A percentile compares a stretch with the other conserved stretches of the same genome.
Conservation (phyloP, 306 rosid genomes). For the Trichosanthes cucumerina region DNA sequence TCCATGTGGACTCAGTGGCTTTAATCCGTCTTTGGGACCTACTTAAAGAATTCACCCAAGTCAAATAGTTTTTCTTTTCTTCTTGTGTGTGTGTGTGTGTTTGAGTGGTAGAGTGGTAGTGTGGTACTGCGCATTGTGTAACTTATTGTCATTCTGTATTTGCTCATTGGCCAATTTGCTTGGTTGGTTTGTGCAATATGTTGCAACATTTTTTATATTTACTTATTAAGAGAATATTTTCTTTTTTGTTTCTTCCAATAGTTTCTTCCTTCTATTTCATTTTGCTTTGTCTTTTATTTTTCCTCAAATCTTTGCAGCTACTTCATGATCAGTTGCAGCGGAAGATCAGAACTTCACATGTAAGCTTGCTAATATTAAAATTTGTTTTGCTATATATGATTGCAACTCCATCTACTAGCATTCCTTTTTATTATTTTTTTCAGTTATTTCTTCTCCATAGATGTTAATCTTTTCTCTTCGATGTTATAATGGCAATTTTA, state of each 20-base stretch:
- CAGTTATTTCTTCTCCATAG: neutral
- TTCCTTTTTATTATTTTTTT: neutral
- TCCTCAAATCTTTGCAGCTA: slow-evolving; percentile 41
- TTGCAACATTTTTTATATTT: neutral
- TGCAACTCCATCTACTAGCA: neutral
- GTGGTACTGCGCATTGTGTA: neutral
- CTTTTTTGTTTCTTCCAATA: neutral
- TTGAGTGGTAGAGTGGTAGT: neutral
- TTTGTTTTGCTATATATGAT: neutral
- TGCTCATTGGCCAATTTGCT: neutral
- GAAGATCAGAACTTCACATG: slow-evolving; percentile 95
- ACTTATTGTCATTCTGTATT: neutral
- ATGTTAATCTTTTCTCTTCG: neutral
- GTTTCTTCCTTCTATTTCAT: neutral
- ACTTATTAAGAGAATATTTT: neutral
- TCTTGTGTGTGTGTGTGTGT: neutral
- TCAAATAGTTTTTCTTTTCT: neutral
- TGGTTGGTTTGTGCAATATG: neutral
- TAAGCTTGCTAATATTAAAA: slow-evolving; percentile 37
- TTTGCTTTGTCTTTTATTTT: neutral
- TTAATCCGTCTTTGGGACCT: neutral
- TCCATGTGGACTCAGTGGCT: neutral
- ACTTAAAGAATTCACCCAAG: neutral
- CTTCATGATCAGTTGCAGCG: slow-evolving; percentile 89
- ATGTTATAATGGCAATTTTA: neutral